Evolutionary conservation across 2,329 filamentous ascomycete genomes (phyloP).

Genomic region (Diaporthe eres): DNA sequence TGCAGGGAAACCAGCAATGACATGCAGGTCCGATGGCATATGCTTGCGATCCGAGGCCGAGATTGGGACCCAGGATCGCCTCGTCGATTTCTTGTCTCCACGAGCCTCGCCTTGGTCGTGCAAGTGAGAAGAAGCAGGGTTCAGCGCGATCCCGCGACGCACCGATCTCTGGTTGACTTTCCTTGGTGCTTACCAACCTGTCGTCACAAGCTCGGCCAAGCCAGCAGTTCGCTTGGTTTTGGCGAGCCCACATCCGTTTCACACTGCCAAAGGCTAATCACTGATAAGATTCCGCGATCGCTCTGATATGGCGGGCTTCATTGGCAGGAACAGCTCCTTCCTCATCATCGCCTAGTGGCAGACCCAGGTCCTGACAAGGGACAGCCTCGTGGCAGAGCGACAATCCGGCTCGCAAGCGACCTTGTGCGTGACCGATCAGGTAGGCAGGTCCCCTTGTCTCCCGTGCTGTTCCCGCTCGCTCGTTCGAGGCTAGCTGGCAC

Average conservation of each 20-base stretch:
- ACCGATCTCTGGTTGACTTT: constrained; percentile 1
- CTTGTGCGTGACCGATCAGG: constrained; percentile 24
- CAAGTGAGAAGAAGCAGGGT: not conserved
- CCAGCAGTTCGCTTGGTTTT: constrained; percentile 31
- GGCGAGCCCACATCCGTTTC: constrained; percentile 28
- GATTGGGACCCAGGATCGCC: not conserved
- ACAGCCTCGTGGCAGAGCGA: not conserved
- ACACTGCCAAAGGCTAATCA: constrained; percentile 30
- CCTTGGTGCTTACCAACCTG: constrained; percentile 16
- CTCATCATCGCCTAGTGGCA: not conserved
- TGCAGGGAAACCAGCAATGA: not conserved
- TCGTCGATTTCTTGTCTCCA: not conserved
- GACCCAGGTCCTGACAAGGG: not conserved
- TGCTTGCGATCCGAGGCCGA: constrained; percentile 9
- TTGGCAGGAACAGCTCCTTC: not conserved
- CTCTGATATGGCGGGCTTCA: not conserved
- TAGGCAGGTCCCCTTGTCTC: not conserved
- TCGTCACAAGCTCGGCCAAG: constrained; percentile 29
- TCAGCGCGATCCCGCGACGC: not conserved
- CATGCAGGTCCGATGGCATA: not conserved
- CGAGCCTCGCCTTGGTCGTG: not conserved
- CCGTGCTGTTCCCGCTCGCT: constrained; percentile 21
- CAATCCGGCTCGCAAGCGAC: constrained; percentile 6
- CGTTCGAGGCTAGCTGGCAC: constrained; percentile 22
- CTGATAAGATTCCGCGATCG: constrained; percentile 32